A percentile compares a stretch with the other conserved stretches of the same genome.
Conservation (phyloP, 1,284 basidiomycete genomes). For the Entoloma clypeatum region DNA sequence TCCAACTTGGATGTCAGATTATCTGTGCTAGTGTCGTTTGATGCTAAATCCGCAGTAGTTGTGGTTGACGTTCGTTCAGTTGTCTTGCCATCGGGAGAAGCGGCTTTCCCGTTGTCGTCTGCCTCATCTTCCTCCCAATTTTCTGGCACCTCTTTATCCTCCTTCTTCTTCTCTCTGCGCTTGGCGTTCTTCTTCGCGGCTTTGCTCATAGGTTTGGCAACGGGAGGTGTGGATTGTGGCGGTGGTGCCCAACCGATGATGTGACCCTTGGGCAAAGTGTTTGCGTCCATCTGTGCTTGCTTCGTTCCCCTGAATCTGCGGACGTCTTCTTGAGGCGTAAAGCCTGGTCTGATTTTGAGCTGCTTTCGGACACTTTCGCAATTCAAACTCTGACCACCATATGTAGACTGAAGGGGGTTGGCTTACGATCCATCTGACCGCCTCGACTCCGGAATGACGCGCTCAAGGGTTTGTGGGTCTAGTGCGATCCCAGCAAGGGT, state of each 20-base stretch:
- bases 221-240: constrained; percentile 33
- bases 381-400: constrained; percentile 9
- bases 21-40: constrained; percentile 18
- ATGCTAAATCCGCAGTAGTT: constrained; percentile 10
- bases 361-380: constrained; percentile 77
- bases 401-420: constrained; percentile 8
- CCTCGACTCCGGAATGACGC: constrained; percentile 82
- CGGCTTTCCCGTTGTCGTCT: constrained; percentile 26
- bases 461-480: constrained; percentile 79
- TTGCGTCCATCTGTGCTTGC: constrained; percentile 67
- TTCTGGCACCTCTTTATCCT: constrained; percentile 58
- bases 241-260: constrained; percentile 78
- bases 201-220: constrained; percentile 33
- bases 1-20: constrained; percentile 29
- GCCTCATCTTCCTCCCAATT: constrained; percentile 78
- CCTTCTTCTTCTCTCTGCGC: constrained; percentile 61
- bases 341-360: constrained; percentile 88
- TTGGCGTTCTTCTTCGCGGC: constrained; percentile 76
- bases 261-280: constrained; percentile 65
- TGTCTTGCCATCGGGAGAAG: not conserved
- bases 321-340: constrained; percentile 93
- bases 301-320: constrained; percentile 76
- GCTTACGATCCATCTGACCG: constrained; percentile 89
- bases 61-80: constrained; percentile 4
- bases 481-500: constrained; percentile 78